Evolutionary conservation across 129 eudicot genomes (phyloP).

Genomic region (Kitagawia praeruptora): DNA sequence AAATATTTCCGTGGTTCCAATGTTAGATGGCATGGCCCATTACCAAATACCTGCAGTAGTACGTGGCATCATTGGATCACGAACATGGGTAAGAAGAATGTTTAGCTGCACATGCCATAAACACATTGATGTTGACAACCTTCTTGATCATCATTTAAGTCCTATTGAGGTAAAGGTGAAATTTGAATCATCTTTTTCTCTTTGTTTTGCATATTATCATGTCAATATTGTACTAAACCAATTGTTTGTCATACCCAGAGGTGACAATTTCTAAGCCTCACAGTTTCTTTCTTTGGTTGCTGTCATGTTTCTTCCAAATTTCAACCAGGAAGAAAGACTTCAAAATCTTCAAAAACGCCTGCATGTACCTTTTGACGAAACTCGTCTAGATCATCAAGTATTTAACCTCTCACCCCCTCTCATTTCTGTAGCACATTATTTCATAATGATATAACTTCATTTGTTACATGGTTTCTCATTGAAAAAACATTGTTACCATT

Average conservation of each 20-base stretch:
- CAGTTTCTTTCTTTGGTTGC: neutral
- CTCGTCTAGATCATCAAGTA: constrained; percentile 62
- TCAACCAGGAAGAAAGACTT: constrained; percentile 56
- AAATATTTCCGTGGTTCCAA: neutral
- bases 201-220: neutral
- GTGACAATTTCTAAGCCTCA: neutral
- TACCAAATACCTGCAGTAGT: constrained; percentile 27
- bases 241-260: neutral
- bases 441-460: neutral
- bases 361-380: constrained; percentile 60
- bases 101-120: constrained; percentile 56
- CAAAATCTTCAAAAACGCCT: constrained; percentile 52
- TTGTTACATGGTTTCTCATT: neutral
- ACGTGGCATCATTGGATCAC: constrained; percentile 92
- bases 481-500: neutral
- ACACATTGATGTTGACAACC: constrained; percentile 42
- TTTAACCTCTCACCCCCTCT: neutral
- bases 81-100: constrained; percentile 80
- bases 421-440: neutral
- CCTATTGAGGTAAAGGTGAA: constrained; percentile 40
- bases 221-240: neutral
- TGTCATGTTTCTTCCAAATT: neutral
- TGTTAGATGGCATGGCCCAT: neutral
- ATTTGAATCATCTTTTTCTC: neutral
- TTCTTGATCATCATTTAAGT: constrained; percentile 31